These are phyloP conservation scores for Eremothecium cymbalariae DNA, from an alignment of 1,139 yeast species.

Conservation along the genomic window DNA sequence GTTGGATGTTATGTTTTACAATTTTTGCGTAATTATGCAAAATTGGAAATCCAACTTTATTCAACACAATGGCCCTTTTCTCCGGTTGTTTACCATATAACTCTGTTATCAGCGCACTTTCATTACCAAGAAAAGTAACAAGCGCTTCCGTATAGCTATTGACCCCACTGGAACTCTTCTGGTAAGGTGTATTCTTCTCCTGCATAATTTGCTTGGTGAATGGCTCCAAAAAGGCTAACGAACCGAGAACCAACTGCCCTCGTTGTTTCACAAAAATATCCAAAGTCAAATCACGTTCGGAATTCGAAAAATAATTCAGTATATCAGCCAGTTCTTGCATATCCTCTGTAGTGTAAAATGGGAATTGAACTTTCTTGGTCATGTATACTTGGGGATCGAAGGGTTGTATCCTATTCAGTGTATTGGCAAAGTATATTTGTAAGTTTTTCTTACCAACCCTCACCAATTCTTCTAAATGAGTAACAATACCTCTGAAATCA, in stretches of 20 bases:
- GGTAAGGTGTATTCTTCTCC: conserved; percentile 43
- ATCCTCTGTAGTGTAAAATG: conserved; percentile 33
- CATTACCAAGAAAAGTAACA: conserved; percentile 42
- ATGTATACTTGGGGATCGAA: conserved; percentile 38
- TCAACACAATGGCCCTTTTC: conserved; percentile 37
- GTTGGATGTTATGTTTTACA: conserved; percentile 32
- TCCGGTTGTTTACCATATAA: conserved; percentile 32
- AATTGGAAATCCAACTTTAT: conserved; percentile 33
- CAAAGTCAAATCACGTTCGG: conserved; percentile 32
- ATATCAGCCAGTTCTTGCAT: conserved; percentile 38
- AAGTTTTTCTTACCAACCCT: conserved; percentile 31
- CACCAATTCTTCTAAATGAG: conserved; percentile 31
- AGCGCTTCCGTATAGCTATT: conserved; percentile 47
- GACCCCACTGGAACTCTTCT: conserved; percentile 57
- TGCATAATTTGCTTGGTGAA: conserved; percentile 39
- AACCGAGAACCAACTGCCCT: conserved; percentile 37
- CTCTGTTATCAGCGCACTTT: conserved; percentile 39
- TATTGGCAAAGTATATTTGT: conserved; percentile 30
- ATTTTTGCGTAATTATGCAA: conserved; percentile 33
- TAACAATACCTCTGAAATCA: conserved; percentile 35
- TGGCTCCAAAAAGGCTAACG: conserved; percentile 39
- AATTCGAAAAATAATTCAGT: conserved; percentile 39
- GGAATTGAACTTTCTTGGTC: conserved; percentile 35
- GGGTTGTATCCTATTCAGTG: conserved; percentile 28
- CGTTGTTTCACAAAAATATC: conserved; percentile 42